A percentile compares a stretch with the other conserved stretches of the same genome.
Conservation (phyloP, 2,329 filamentous ascomycete genomes). For the Penicillium sp. region DNA sequence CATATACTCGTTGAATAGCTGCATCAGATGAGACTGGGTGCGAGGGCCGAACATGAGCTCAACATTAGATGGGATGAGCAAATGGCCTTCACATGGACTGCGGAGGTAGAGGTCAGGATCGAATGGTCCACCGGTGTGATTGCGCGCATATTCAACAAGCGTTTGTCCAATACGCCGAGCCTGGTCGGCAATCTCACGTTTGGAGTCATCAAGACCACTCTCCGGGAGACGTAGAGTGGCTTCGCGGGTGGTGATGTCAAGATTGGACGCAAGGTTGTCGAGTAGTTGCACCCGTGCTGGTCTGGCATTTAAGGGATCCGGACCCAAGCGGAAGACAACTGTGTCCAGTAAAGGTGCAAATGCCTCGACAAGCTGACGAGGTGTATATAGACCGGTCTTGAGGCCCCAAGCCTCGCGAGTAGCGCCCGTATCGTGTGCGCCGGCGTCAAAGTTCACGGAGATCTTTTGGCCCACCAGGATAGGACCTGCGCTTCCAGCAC, state of each 20-base stretch:
- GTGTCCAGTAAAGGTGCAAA: slow-evolving; percentile 18
- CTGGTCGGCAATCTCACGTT: slow-evolving; percentile 14
- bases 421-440: not conserved
- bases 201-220: slow-evolving; percentile 5
- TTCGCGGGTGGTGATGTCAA: slow-evolving; percentile 16
- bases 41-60: slow-evolving; percentile 17
- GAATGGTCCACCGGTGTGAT: not conserved
- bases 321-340: slow-evolving; percentile 11
- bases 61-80: slow-evolving; percentile 16
- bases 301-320: slow-evolving; percentile 4
- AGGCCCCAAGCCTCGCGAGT: slow-evolving; percentile 12
- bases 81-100: slow-evolving; percentile 17
- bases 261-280: slow-evolving; percentile 15
- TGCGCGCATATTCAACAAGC: slow-evolving; percentile 14
- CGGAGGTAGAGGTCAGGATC: slow-evolving; percentile 12
- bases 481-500: not conserved
- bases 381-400: slow-evolving; percentile 15
- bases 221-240: slow-evolving; percentile 11
- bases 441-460: not conserved
- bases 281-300: slow-evolving; percentile 10
- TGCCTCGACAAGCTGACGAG: slow-evolving; percentile 14
- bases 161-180: slow-evolving; percentile 11
- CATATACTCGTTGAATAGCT: slow-evolving; percentile 22
- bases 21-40: slow-evolving; percentile 18
- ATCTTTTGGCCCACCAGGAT: not conserved